Evolutionary conservation across 2,329 filamentous ascomycete genomes (phyloP), one percentile per base, ranked within the genome.

Genomic region (Sclerotinia borealis): DNA sequence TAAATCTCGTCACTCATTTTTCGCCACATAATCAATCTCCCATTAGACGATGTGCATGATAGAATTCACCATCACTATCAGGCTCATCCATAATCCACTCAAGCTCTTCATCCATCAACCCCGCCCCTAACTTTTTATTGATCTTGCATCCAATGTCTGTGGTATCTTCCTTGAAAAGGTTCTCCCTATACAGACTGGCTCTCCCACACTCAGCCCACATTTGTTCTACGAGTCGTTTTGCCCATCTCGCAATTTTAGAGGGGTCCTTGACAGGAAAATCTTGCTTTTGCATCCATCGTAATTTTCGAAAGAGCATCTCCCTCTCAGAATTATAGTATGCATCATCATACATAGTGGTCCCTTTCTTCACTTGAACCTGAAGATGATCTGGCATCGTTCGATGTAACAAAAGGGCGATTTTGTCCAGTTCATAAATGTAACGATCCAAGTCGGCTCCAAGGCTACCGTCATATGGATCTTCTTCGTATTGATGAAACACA

Each of bases 201-300:
- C 7, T 4, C 15, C 34, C 25, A 31, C 58, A 63, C 6, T 59
- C n/a, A 15, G 8, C 39, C 47, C 58, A 50, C 61, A 63, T 52
- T 29, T 63, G 47, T 29, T 60, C 61, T n/a, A 51, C 47, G 22
- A 63, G n/a, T 29, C n/a, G 11, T 17, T 59, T 59, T 4, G 34
- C n/a, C 54, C 61, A 63, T 29, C n/a, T 34, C 11, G 34, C 29
- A 5, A 58, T 51, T 29, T 63, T 41, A 41, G 19, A 36, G 22
- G 54, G 61, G 9, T 51, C 56, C 13, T 51, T 63, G 4, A 22
- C 22, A 25, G 19, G 2, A 8, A 22, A 1, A 10, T 59, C 54
- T 45, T 63, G 61, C 29, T 41, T 59, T 25, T 59, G 55, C 36
- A 60, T 50, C 61, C 61, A 63, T 22, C 54, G 43, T 48, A 63